phyloP scores from a whole-genome alignment of 805 yeast species.

The Spathaspora hagerdaliae region DNA sequence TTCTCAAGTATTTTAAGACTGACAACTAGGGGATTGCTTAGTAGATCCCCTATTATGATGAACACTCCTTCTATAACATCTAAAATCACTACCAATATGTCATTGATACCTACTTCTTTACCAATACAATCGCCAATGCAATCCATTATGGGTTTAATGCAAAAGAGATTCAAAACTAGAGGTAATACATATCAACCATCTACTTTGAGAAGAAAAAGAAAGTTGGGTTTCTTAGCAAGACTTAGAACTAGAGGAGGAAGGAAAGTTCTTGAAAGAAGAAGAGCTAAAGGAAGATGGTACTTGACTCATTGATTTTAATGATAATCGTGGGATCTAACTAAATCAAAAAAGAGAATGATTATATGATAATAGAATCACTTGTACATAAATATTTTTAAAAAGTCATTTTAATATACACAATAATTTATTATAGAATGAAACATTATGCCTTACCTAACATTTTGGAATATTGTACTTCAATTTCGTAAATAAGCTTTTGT shows the following conservation, averaged over 20 bases:
- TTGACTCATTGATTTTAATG: constrained; percentile 56
- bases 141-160: constrained; percentile 28
- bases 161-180: constrained; percentile 75
- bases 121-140: constrained; percentile 4
- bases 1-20: constrained; percentile 7
- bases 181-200: constrained; percentile 96
- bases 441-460: constrained; percentile 41
- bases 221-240: constrained; percentile 85
- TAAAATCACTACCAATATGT: not conserved
- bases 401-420: not conserved
- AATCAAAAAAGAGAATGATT: not conserved
- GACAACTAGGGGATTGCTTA: constrained; percentile 5
- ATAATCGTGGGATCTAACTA: not conserved
- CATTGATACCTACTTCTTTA: not conserved
- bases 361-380: constrained; percentile 4
- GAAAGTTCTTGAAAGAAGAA: constrained; percentile 72
- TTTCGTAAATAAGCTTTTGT: constrained; percentile 69
- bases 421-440: not conserved
- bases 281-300: constrained; percentile 90
- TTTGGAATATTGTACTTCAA: constrained; percentile 51
- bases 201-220: constrained; percentile 83
- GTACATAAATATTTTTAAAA: constrained; percentile 1
- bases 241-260: constrained; percentile 72
- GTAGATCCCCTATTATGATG: not conserved
- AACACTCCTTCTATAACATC: not conserved